A percentile compares a stretch with the other conserved stretches of the same genome.
These are phyloP conservation scores for Xanthoconium stramineum DNA, from an alignment of 768 basidiomycete species.

Conservation along the genomic window DNA sequence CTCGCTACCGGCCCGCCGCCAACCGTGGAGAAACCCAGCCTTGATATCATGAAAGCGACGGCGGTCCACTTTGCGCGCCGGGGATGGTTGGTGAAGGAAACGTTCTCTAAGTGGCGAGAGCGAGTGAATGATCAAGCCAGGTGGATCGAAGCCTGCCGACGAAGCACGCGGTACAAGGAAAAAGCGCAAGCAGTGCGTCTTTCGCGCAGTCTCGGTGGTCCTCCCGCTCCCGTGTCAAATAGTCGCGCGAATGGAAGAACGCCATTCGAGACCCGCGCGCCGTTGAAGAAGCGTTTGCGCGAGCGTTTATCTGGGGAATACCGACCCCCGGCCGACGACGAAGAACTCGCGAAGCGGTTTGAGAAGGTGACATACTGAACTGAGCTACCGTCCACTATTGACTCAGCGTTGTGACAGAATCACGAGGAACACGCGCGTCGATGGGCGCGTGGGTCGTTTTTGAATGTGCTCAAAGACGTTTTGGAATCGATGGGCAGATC, in stretches of 20 bases:
- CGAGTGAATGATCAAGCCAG: constrained; percentile 43
- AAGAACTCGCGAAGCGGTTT: constrained; percentile 60
- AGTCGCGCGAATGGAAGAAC: constrained; percentile 20
- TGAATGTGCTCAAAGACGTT: constrained; percentile 37
- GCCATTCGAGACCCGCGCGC: constrained; percentile 20
- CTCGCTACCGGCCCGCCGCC: background rate
- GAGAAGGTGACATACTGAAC: constrained; percentile 50
- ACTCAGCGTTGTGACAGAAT: constrained; percentile 45
- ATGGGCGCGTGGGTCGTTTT: constrained; percentile 75
- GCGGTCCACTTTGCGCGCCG: constrained; percentile 43
- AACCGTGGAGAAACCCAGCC: constrained; percentile 11
- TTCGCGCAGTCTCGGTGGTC: constrained; percentile 22
- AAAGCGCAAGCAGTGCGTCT: constrained; percentile 41
- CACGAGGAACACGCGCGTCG: constrained; percentile 66
- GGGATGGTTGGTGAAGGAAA: constrained; percentile 38
- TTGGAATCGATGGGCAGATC: constrained; percentile 31
- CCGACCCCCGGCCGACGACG: constrained; percentile 55
- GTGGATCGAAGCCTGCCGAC: constrained; percentile 61
- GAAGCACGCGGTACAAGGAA: constrained; percentile 59
- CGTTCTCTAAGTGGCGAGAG: constrained; percentile 47
- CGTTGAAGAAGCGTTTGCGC: constrained; percentile 31
- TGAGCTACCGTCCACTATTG: background rate
- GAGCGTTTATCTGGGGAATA: constrained; percentile 43
- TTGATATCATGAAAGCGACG: constrained; percentile 35
- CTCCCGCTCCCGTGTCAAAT: constrained; percentile 10